Base-by-base conservation (phyloP, 2,329 filamentous ascomycete genomes). In the Grosmannia penicillata region DNA sequence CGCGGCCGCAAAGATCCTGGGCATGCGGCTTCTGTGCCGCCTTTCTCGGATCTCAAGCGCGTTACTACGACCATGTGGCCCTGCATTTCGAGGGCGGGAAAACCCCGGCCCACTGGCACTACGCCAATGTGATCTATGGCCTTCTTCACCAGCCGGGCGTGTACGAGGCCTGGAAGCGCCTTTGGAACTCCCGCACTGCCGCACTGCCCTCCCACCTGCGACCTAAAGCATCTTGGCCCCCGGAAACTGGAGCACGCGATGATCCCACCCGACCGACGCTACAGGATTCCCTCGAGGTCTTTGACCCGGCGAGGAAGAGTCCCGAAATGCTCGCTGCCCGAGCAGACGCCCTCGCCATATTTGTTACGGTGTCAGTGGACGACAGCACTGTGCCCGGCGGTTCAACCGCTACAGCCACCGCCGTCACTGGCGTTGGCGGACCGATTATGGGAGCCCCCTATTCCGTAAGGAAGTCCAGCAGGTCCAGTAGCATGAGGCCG, bases 21-120 rank as follows among this genome's bases (percentile, higher is more conserved):
- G 76, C 74, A 2, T 81, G 76, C 46, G 76, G 76, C 21, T 79
- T 80, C 55, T 81, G 76, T 48, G 75, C 70, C 4, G 69, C 68
- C 14, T 63, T 79, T 30, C 65, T 78, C 41, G 66, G 72, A 14
- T 72, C 73, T 11, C 71, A 74, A 46, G 75, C 79, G 51, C 72
- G 76, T 39, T 72, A 78, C 49, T 75, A 78, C 43, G 73, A 79
- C 49, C 76, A 81, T 46, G 73, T 81, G 25, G 75, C 75, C 17
- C 61, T 66, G n/a, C 76, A 81, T 48, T 80, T 78, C 48, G 76
- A 79, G 51, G 61, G 63, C 15, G 70, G 71, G 36, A 66, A 73
- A 55, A 74, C 71, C 44, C 75, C 75, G 49, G 60, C 63, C 17
- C 75, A 80, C 47, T 81, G 75, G 76, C 72, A 76, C 59, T 76